Conservation (phyloP, 805 yeast genomes). For the Candida caryicola region DNA sequence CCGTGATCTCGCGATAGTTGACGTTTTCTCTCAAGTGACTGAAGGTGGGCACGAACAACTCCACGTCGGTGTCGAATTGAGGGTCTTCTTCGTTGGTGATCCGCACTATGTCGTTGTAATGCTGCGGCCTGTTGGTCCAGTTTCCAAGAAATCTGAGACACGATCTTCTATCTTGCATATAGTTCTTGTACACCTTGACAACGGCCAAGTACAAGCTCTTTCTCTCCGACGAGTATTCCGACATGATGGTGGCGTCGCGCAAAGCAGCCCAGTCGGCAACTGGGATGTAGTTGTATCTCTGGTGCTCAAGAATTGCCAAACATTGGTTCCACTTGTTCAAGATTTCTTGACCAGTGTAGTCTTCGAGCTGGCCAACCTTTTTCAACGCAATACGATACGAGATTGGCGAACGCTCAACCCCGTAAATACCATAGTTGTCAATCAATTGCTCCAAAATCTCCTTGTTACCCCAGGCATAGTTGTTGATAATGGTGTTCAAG, state of each 20-base stretch:
- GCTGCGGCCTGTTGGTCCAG: slow-evolving; percentile 30
- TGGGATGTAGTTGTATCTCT: slow-evolving; percentile 59
- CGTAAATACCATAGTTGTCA: slow-evolving; percentile 54
- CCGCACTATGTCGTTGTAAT: slow-evolving; percentile 18
- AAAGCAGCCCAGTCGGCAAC: slow-evolving; percentile 84
- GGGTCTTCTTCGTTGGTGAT: slow-evolving; percentile 21
- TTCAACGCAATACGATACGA: slow-evolving; percentile 71
- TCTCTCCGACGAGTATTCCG: slow-evolving; percentile 44
- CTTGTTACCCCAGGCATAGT: slow-evolving; percentile 65
- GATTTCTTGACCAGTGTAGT: slow-evolving; percentile 50
- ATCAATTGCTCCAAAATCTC: slow-evolving; percentile 63
- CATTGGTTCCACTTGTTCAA: slow-evolving; percentile 54
- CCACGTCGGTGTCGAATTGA: slow-evolving; percentile 16
- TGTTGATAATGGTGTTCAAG: slow-evolving; percentile 70
- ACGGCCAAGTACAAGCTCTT: slow-evolving; percentile 53
- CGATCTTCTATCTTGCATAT: slow-evolving; percentile 36
- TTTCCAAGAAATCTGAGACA: slow-evolving; percentile 27
- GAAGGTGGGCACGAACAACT: slow-evolving; percentile 23
- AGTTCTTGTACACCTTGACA: slow-evolving; percentile 43
- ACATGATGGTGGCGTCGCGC: slow-evolving; percentile 68
- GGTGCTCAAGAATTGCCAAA: slow-evolving; percentile 45
- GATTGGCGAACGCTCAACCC: slow-evolving; percentile 61
- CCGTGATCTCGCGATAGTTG: slow-evolving; percentile 22
- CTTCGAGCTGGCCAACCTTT: slow-evolving; percentile 64
- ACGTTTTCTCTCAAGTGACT: slow-evolving; percentile 25